Percentiles rank a stretch among this genome's conserved stretches.
Evolutionary conservation across 2,329 filamentous ascomycete species (phyloP).

Genomic region (Dothiorella sarmentorum): DNA sequence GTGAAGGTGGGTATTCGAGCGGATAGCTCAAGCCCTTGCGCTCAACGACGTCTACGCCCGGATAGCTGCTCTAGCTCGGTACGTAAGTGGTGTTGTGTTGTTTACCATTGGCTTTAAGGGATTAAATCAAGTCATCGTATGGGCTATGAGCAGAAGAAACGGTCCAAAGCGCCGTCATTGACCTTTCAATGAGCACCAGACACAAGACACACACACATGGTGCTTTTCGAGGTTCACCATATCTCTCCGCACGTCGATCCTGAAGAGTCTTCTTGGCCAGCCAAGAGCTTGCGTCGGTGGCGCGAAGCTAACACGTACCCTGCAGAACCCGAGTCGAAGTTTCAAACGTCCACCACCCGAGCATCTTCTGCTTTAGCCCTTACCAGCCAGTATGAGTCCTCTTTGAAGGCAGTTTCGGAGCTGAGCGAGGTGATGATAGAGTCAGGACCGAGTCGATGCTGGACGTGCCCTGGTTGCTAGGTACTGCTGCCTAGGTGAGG

Average conservation of each 20-base stretch:
- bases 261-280: constrained; percentile 14
- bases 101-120: too few species aligned
- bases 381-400: constrained; percentile 34
- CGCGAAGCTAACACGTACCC: constrained; percentile 15
- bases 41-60: not conserved
- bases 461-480: not conserved
- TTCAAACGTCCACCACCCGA: constrained; percentile 15
- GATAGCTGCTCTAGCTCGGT: not conserved
- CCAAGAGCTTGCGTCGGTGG: constrained; percentile 10
- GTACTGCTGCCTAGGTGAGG: too few species aligned
- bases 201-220: too few species aligned
- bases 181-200: too few species aligned
- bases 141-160: too few species aligned
- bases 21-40: not conserved
- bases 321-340: constrained; percentile 17
- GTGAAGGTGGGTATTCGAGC: not conserved
- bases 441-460: not conserved
- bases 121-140: too few species aligned
- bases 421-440: constrained; percentile 31
- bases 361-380: constrained; percentile 19
- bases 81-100: too few species aligned
- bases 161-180: too few species aligned
- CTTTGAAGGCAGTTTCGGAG: constrained; percentile 34
- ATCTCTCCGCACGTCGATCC: constrained; percentile 16
- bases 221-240: too few species aligned